Percentiles rank a stretch among this genome's conserved stretches.
phyloP scores from a whole-genome alignment of 352 stramenopile species.

The Globisporangium ultimum region DNA sequence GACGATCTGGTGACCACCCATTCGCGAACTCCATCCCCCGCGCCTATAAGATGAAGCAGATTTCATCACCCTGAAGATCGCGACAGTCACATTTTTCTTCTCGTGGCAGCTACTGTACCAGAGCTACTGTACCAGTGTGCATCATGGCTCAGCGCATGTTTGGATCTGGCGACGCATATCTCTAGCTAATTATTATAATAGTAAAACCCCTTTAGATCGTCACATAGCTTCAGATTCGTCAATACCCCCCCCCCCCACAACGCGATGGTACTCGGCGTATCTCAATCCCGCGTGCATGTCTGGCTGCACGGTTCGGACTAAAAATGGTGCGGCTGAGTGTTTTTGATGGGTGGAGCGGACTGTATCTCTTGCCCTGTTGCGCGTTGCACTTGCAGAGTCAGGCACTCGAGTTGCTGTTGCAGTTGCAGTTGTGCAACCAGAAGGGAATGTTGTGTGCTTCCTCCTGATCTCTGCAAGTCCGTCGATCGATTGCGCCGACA shows the following conservation, averaged over 20 bases:
- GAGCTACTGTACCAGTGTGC: not conserved
- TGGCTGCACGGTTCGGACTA: not conserved
- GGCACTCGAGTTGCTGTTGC: not conserved
- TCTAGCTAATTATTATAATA: no score
- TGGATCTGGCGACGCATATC: no score
- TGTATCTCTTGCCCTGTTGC: not conserved
- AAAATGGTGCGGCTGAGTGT: not conserved
- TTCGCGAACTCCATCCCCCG: not conserved
- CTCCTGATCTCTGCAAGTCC: not conserved
- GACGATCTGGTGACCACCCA: not conserved
- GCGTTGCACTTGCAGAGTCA: not conserved
- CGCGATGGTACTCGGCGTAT: not conserved
- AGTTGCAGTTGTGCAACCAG: not conserved
- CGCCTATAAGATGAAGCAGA: constrained; percentile 7
- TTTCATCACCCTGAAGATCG: constrained; percentile 8
- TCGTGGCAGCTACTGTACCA: not conserved
- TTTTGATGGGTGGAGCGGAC: not conserved
- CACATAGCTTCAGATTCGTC: no score
- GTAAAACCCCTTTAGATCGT: no score
- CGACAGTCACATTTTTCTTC: not conserved
- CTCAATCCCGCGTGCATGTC: not conserved
- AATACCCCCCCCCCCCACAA: no score
- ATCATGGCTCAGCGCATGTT: not conserved
- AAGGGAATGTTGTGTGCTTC: not conserved
- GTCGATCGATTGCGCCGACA: not conserved